A percentile compares a stretch with the other conserved stretches of the same genome.
phyloP scores from a whole-genome alignment of 768 basidiomycete species.

The Amanita subjunquillea region DNA sequence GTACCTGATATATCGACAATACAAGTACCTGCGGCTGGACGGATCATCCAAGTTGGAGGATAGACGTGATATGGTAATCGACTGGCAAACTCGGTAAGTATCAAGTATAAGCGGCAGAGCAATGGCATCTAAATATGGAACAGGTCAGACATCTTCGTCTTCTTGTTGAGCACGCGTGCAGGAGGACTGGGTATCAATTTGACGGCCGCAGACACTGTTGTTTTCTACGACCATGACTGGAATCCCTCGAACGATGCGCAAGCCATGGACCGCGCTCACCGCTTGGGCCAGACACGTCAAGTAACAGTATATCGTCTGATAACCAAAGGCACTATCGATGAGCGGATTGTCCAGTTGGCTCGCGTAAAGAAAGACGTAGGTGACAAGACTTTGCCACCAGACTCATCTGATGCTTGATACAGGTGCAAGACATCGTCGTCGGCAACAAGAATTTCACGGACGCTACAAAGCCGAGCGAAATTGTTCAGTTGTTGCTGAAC shows the following conservation, averaged over 20 bases:
- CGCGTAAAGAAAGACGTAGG: slow-evolving; percentile 93
- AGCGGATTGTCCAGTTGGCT: slow-evolving; percentile 93
- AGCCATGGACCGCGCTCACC: slow-evolving; percentile 97
- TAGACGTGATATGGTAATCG: slow-evolving; percentile 96
- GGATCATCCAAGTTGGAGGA: slow-evolving; percentile 94
- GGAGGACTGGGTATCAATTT: slow-evolving; percentile 96
- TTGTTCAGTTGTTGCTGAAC: slow-evolving; percentile 88
- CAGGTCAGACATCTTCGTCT: slow-evolving; percentile 83
- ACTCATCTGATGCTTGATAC: slow-evolving; percentile 3
- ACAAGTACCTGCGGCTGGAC: slow-evolving; percentile 89
- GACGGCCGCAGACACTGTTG: slow-evolving; percentile 90
- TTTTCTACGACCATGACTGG: slow-evolving; percentile 95
- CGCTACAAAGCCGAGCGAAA: slow-evolving; percentile 90
- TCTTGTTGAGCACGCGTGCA: slow-evolving; percentile 86
- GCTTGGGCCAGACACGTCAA: slow-evolving; percentile 92
- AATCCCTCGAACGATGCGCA: slow-evolving; percentile 97
- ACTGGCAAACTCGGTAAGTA: slow-evolving; percentile 92
- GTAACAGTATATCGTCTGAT: slow-evolving; percentile 95
- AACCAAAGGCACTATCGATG: slow-evolving; percentile 90
- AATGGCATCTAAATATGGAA: slow-evolving; percentile 2
- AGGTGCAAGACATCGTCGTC: slow-evolving; percentile 98
- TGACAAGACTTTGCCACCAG: slow-evolving; percentile 1
- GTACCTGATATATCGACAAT: slow-evolving; percentile 93
- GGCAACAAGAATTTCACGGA: slow-evolving; percentile 94
- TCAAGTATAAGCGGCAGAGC: not conserved